A percentile compares a stretch with the other conserved stretches of the same genome.
Conservation (phyloP, 306 rosid species). For the Rosa multiflora region DNA sequence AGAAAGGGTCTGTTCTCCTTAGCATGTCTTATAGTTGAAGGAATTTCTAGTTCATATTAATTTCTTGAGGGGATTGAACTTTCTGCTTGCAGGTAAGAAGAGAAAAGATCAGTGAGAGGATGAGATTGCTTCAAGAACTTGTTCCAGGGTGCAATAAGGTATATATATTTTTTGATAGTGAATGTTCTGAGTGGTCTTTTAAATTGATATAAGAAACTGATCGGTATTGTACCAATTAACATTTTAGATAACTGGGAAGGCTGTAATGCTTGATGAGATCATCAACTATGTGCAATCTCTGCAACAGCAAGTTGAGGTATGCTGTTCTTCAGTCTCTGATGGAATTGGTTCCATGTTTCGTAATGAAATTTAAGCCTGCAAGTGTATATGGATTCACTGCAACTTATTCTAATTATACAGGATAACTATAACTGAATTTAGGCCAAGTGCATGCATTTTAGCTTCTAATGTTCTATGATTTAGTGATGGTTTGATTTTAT, state of each 20-base stretch:
- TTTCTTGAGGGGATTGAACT: not conserved
- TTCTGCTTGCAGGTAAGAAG: conserved; percentile 77
- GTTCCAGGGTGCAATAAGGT: conserved; percentile 99
- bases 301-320: conserved; percentile 99
- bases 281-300: conserved; percentile 96
- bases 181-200: conserved; percentile 23
- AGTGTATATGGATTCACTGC: not conserved
- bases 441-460: not conserved
- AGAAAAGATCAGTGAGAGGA: conserved; percentile 96
- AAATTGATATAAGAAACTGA: conserved; percentile 9
- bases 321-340: conserved; percentile 19
- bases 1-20: conserved; percentile 68
- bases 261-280: conserved; percentile 99
- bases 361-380: not conserved
- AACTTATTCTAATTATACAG: not conserved
- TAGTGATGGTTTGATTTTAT: not conserved
- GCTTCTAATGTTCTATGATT: conserved; percentile 17
- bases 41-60: not conserved
- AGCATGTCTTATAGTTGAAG: conserved; percentile 11
- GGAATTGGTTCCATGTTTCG: not conserved
- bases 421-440: not conserved
- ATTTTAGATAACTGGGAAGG: conserved; percentile 91
- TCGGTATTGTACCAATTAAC: conserved; percentile 28
- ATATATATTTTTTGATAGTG: conserved; percentile 8
- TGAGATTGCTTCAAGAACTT: conserved; percentile 98